Evolutionary conservation across 2,329 filamentous ascomycete genomes (phyloP).

Genomic region (Phyllosticta citrichinensis): DNA sequence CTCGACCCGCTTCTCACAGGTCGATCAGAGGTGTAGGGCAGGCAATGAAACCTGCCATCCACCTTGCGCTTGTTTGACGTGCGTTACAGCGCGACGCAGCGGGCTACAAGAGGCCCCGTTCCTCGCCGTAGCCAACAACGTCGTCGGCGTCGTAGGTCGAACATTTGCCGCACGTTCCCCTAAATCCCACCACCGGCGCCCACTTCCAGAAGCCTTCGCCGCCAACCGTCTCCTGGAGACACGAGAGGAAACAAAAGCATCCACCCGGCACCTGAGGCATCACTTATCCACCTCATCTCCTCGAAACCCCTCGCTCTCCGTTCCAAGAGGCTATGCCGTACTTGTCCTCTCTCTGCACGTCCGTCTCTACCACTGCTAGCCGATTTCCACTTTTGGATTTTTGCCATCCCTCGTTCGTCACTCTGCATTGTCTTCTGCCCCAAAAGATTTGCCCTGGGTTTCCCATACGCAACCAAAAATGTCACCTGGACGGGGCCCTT

Average conservation of each 20-base stretch:
- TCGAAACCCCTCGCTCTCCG: background rate
- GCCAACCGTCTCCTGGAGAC: background rate
- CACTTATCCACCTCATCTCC: background rate
- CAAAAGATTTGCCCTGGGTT: background rate
- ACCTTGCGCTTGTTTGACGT: conserved; percentile 7
- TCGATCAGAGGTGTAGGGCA: conserved; percentile 3
- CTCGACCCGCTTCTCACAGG: background rate
- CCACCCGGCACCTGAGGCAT: background rate
- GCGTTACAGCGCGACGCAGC: conserved; percentile 3
- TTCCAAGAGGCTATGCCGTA: background rate
- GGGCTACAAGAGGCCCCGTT: conserved; percentile 5
- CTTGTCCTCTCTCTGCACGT: background rate
- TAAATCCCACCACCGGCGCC: background rate
- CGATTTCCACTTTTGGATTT: background rate
- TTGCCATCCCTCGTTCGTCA: background rate
- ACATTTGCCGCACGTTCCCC: background rate
- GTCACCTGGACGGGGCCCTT: background rate
- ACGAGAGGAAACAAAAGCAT: background rate
- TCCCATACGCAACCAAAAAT: background rate
- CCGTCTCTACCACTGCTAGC: background rate
- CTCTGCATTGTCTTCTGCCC: background rate
- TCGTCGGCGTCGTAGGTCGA: background rate
- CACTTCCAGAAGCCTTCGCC: background rate
- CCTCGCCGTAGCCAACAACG: background rate
- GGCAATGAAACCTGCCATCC: conserved; percentile 6